A percentile compares a stretch with the other conserved stretches of the same genome.
These are phyloP conservation scores for Houttuynia cordata DNA, from an alignment of 164 flowering plant species.

Conservation along the genomic window DNA sequence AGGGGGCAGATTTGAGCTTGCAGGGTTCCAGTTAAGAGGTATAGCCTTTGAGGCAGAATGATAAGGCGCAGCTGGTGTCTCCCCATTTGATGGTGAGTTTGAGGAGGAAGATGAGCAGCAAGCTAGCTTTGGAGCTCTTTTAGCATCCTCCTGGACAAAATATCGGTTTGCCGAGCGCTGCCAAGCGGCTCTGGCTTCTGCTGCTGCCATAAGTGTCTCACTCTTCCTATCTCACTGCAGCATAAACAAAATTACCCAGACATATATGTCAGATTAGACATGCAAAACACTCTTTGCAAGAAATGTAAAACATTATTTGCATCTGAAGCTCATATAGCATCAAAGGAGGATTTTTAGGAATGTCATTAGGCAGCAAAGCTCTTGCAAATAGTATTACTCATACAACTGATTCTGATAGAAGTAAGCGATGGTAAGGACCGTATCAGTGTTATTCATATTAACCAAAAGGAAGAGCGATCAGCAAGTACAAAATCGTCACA, in stretches of 20 bases:
- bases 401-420: no score
- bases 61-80: constrained; percentile 11
- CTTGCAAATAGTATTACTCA: no score
- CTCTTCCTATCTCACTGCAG: constrained; percentile 1
- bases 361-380: no score
- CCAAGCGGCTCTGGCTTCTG: constrained; percentile 95
- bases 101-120: constrained; percentile 42
- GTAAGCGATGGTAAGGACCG: no score
- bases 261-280: background rate
- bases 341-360: no score
- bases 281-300: no score
- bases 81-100: constrained; percentile 15
- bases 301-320: no score
- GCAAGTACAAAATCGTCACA: background rate
- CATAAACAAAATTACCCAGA: background rate
- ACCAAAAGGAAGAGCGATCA: background rate
- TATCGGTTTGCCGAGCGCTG: constrained; percentile 85
- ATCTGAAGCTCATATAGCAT: no score
- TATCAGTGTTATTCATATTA: no score
- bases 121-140: constrained; percentile 62
- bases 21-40: constrained; percentile 20
- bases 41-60: constrained; percentile 12
- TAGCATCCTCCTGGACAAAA: constrained; percentile 92
- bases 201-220: constrained; percentile 59
- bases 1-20: constrained; percentile 17